These are phyloP conservation scores for Boletus rubescentipes DNA, from an alignment of 768 basidiomycete species.

Conservation along the genomic window DNA sequence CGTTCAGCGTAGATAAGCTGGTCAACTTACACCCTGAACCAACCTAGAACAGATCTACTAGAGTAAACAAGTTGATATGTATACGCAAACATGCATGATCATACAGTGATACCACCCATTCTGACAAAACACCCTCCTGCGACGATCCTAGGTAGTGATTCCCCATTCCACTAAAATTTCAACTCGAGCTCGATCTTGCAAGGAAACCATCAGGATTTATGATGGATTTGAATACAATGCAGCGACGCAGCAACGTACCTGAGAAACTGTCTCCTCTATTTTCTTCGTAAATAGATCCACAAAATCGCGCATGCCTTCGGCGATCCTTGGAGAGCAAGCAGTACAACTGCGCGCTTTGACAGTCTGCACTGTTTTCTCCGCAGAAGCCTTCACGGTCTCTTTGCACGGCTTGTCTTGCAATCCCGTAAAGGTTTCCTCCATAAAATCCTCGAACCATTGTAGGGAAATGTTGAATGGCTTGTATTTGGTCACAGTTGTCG, in stretches of 20 bases:
- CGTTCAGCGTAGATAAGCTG: no score
- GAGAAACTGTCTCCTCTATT: constrained; percentile 8
- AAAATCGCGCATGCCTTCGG: constrained; percentile 15
- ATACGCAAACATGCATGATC: background rate
- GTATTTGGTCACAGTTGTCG: background rate
- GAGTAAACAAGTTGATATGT: no score
- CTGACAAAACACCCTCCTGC: background rate
- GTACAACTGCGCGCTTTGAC: background rate
- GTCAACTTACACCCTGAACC: no score
- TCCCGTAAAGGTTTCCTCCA: background rate
- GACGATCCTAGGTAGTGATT: background rate
- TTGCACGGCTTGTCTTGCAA: background rate
- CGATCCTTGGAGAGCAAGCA: background rate
- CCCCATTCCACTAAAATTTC: background rate
- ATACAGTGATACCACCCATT: background rate
- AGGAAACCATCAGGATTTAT: background rate
- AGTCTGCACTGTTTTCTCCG: background rate
- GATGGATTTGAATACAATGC: no score
- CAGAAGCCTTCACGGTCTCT: background rate
- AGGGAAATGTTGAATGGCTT: background rate
- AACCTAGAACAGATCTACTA: background rate
- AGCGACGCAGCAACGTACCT: background rate
- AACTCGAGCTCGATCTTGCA: constrained; percentile 11
- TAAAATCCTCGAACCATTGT: constrained; percentile 23
- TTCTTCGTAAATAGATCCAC: constrained; percentile 4